Evolutionary conservation across 1,139 yeast genomes (phyloP), one percentile per base, ranked within the genome.

Genomic region (Zygoascus meyerae): DNA sequence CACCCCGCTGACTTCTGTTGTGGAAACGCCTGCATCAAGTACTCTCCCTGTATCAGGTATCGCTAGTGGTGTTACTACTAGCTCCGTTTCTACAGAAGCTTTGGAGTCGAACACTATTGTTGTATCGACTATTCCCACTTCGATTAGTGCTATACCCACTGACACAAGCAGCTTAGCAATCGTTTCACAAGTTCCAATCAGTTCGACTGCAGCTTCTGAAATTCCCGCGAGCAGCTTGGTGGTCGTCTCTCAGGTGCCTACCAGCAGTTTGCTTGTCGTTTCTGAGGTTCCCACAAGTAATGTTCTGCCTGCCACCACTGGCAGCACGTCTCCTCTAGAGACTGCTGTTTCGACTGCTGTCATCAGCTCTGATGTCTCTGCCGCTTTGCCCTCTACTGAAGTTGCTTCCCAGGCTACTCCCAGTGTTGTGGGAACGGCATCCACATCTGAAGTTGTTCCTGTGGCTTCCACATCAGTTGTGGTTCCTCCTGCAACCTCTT

Each of bases 401-500:
- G 26, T 21, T 21, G 26, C 7, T 21, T 21, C 26, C 26, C 26
- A 21, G 26, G 26, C 26, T 21, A 15, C 18, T 14, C 21, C 36
- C 6, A 16, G 11, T 15, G 21, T 34, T 34, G 36, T n/a, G n/a
- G 36, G 6, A 34, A 16, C 21, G 12, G n/a, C 36, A 14, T 14
- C 36, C 2, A 34, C 18, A n/a, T 6, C 36, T 15, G 39, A 15
- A n/a, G 14, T 21, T 16, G 39, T 33, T 18, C 26, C 46, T 21
- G 18, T 39, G 5, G 36, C 46, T 28, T 40, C 40, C 14, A 32
- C 45, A 12, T 34, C 42, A n/a, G 45, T 34, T 17, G n/a, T 31
- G 33, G 36, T 34, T 9, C 44, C 32, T 45, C n/a, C n/a, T n/a
- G n/a, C n/a, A n/a, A 34, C 48, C 39, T 40, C 45, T 28, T 38